Conservation (phyloP, 2,329 filamentous ascomycete genomes). For the Fusarium sp. region DNA sequence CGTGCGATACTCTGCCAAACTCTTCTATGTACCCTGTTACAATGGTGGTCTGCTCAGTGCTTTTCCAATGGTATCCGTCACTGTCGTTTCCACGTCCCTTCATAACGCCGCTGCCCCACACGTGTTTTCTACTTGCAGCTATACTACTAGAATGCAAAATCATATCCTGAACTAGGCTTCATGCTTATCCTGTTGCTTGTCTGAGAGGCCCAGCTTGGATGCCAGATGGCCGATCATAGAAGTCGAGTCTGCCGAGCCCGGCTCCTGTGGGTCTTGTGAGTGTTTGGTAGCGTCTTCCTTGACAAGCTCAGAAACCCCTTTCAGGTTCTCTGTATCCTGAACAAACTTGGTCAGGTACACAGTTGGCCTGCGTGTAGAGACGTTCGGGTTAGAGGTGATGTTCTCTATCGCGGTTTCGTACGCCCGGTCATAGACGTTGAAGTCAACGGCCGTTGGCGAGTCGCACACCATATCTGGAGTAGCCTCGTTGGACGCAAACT, state of each 20-base stretch:
- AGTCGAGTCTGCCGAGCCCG: slow-evolving; percentile 28
- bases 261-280: slow-evolving; percentile 14
- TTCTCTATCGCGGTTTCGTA: slow-evolving; percentile 82
- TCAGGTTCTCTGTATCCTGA: slow-evolving; percentile 56
- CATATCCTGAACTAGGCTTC: neutral
- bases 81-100: neutral
- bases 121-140: neutral
- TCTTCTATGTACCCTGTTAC: neutral
- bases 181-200: slow-evolving; percentile 10
- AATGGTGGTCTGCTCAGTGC: slow-evolving; percentile 15
- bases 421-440: slow-evolving; percentile 88
- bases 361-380: slow-evolving; percentile 53
- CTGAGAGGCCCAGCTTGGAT: slow-evolving; percentile 39
- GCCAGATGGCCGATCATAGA: slow-evolving; percentile 40
- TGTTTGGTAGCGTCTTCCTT: slow-evolving; percentile 43
- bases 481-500: slow-evolving; percentile 55
- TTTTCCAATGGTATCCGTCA: slow-evolving; percentile 9
- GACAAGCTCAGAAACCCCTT: slow-evolving; percentile 51
- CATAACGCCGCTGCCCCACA: slow-evolving; percentile 14
- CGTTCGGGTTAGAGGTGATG: slow-evolving; percentile 63
- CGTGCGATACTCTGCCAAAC: neutral
- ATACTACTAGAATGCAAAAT: neutral
- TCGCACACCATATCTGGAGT: slow-evolving; percentile 75
- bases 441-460: slow-evolving; percentile 85
- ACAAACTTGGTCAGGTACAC: slow-evolving; percentile 64